Evolutionary conservation across 306 rosid genomes (phyloP).

Genomic region (Hippophae gyantsensis): DNA sequence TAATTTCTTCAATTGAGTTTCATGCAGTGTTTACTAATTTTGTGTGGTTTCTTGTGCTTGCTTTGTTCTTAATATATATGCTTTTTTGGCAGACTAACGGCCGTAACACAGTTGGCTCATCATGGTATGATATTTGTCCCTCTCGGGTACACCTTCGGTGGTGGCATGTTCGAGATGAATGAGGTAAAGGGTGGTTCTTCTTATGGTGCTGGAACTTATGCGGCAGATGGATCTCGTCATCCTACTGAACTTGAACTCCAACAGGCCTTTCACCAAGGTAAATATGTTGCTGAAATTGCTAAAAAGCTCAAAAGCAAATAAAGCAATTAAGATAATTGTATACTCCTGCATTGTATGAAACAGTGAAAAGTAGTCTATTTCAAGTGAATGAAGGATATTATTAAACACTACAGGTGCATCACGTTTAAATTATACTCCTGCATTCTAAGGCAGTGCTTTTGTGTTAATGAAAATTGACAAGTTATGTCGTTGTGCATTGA

Average conservation of each 20-base stretch:
- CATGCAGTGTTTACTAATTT: no score
- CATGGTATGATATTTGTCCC: constrained; percentile 94
- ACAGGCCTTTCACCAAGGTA: constrained; percentile 83
- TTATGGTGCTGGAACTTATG: constrained; percentile 89
- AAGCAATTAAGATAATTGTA: not conserved
- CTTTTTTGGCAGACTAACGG: constrained; percentile 43
- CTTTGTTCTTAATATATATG: not conserved
- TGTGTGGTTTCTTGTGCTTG: not conserved
- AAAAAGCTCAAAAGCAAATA: constrained; percentile 49
- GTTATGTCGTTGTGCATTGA: no score
- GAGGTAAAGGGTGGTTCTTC: constrained; percentile 87
- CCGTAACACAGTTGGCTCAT: constrained; percentile 84
- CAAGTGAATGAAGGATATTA: not conserved
- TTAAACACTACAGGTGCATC: no score
- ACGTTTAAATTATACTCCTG: no score
- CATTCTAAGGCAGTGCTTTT: no score
- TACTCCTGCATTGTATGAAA: not conserved
- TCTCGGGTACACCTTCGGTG: constrained; percentile 79
- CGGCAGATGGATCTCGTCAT: constrained; percentile 76
- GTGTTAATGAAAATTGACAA: no score
- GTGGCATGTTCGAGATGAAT: constrained; percentile 70
- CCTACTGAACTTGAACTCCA: constrained; percentile 73
- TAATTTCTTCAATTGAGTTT: no score
- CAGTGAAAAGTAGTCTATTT: not conserved
- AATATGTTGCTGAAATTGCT: constrained; percentile 60